Evolutionary conservation across 306 rosid species (phyloP).

Genomic region (Geum urbanum): DNA sequence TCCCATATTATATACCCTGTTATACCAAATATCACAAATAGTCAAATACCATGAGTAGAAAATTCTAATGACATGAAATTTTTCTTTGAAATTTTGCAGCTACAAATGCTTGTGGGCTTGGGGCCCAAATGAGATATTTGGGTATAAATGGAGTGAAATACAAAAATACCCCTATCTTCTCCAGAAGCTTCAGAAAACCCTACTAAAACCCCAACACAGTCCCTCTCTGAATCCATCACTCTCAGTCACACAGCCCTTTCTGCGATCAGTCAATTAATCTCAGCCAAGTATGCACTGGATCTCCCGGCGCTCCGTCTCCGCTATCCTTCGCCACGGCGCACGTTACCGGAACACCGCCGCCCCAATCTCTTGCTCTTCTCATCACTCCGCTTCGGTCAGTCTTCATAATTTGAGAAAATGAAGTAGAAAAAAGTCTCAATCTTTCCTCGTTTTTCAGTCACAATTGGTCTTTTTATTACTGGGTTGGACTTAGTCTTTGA

Average conservation of each 20-base stretch:
- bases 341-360: conserved; percentile 33
- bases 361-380: conserved; percentile 41
- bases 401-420: not conserved
- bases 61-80: too few species aligned
- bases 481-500: not conserved
- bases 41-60: too few species aligned
- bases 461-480: not conserved
- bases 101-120: too few species aligned
- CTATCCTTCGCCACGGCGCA: conserved; percentile 48
- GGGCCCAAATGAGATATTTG: too few species aligned
- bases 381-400: conserved; percentile 31
- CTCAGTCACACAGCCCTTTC: not conserved
- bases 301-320: conserved; percentile 57
- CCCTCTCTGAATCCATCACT: conserved; percentile 32
- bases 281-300: conserved; percentile 57
- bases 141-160: not conserved
- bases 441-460: not conserved
- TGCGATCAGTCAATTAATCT: not conserved
- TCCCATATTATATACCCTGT: too few species aligned
- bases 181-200: conserved; percentile 64
- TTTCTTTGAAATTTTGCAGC: too few species aligned
- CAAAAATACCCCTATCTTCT: conserved; percentile 21
- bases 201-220: conserved; percentile 48
- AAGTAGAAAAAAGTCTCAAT: not conserved
- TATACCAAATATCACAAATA: too few species aligned